These are phyloP conservation scores for Coniella vitis DNA, from an alignment of 2,329 filamentous ascomycete species.

Conservation along the genomic window DNA sequence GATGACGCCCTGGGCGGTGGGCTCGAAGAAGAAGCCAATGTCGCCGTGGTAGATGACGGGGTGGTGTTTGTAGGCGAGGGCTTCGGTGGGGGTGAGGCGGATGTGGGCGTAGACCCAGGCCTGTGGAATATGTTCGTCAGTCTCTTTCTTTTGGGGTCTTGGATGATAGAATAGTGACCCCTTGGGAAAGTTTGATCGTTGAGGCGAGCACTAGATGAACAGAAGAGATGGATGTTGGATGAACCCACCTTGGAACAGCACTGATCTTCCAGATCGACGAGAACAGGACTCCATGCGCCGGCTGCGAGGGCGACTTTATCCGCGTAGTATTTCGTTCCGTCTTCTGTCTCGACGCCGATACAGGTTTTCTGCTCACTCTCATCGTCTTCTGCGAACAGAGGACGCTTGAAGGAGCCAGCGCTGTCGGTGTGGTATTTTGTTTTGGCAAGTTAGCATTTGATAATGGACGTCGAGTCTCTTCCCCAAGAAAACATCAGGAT, in stretches of 20 bases:
- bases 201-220: too few species aligned
- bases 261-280: constrained; percentile 31
- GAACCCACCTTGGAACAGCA: constrained; percentile 28
- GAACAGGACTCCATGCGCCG: constrained; percentile 29
- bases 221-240: neutral
- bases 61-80: constrained; percentile 31
- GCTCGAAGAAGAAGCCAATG: constrained; percentile 43
- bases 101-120: constrained; percentile 42
- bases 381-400: constrained; percentile 24
- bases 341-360: constrained; percentile 33
- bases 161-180: too few species aligned
- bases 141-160: neutral
- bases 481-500: too few species aligned
- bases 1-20: constrained; percentile 32
- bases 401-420: constrained; percentile 37
- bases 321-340: constrained; percentile 34
- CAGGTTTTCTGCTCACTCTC: constrained; percentile 28
- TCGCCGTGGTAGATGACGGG: constrained; percentile 41
- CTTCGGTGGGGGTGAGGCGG: constrained; percentile 33
- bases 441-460: too few species aligned
- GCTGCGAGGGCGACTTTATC: constrained; percentile 38
- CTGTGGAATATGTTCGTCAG: constrained; percentile 19
- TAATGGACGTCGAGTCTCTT: too few species aligned
- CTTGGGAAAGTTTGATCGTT: too few species aligned
- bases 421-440: constrained; percentile 16